Base-by-base conservation (phyloP, 2,329 filamentous ascomycete genomes). In the Elsinoe necatrix region DNA sequence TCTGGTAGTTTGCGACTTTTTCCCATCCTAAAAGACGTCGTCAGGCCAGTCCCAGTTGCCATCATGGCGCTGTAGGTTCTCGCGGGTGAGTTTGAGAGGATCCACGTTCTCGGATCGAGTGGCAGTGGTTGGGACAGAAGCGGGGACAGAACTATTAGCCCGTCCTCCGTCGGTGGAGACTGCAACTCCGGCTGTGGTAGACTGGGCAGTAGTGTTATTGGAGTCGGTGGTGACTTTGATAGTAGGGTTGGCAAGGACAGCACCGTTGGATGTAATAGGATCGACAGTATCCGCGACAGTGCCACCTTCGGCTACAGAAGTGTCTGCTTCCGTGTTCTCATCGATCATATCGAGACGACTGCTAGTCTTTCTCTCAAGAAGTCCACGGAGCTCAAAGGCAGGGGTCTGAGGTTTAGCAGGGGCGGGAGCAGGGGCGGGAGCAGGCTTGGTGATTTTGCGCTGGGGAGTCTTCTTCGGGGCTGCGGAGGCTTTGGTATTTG, bases 41-140 rank as follows among this genome's bases (percentile, higher is more conserved):
- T 67, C 67, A 7, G 67, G 67, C 67, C 67, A 69, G 57, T 68
- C 63, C 54, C 64, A 69, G 16, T 60, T 60, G 48, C 62, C 61
- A 37, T 59, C 58, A 12, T 51, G 48, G 31, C 48, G 48, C 12
- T 39, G n/a, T 9, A 52, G 48, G 25, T 52, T 52, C 18, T 52
- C 20, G 9, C 21, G 55, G 25, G 23, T 58, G 6, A 57, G 20
- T 39, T 47, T 35, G 16, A 29, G 9, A 1, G 48, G 31, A 3
- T 29, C 34, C 34, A 14, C 12, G 3, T 37, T 37, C 34, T 37
- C 34, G 12, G 20, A 8, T 14, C 11, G 8, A 12, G 41, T 45
- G 18, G 41, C 25, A 45, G 41, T 45, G 25, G 4, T 9, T 11
- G 41, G 20, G 11, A 25, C 20, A 18, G 7, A 3, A n/a, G 21